Evolutionary conservation across 768 basidiomycete genomes (phyloP), one percentile per base, ranked within the genome.

Genomic region (Kwoniella sp.): DNA sequence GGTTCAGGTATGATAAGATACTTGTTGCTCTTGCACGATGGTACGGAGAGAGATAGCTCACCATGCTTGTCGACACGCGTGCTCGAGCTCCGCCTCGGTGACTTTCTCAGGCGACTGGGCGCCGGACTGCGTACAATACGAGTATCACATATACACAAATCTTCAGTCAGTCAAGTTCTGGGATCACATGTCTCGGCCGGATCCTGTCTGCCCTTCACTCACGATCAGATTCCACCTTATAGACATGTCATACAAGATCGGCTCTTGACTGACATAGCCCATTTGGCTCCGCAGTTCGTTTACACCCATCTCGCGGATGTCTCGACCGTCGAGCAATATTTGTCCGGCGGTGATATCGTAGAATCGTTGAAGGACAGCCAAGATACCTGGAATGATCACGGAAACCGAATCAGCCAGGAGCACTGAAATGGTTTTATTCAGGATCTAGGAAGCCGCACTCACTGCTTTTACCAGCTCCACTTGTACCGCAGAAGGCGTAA

Each of bases 211-310:
- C 13, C 30, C 34, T 22, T 8, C 13, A 65, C 73, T 61, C 26
- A 74, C 66, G 20, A 58, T 51, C 45, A 78, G 45, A 38, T 78
- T 78, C 71, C 73, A 74, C 13, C 78, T 53, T 13, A 80, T 66
- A 0, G 78, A 70, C 52, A 73, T 78, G 47, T 77, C 76, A 57
- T 74, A 81, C 25, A 81, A 58, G 7, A 77, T 67, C 0, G 79
- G 75, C 37, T 79, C 78, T 54, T 81, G 79, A 26, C 78, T 76
- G 48, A 81, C 79, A 61, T 78, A 76, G 20, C 78, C 75, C 61
- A 79, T 75, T 26, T 67, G 53, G 2, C 55, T 65, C 15, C 75
- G 67, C 22, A 76, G 58, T 1, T 73, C 71, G n/a, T 69, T 52
- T 8, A 78, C 57, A n/a, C 68, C 57, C n/a, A 73, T 58, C 8